Evolutionary conservation across 1,284 basidiomycete genomes (phyloP), one percentile per base, ranked within the genome.

Genomic region (Apiotrichum sp.): DNA sequence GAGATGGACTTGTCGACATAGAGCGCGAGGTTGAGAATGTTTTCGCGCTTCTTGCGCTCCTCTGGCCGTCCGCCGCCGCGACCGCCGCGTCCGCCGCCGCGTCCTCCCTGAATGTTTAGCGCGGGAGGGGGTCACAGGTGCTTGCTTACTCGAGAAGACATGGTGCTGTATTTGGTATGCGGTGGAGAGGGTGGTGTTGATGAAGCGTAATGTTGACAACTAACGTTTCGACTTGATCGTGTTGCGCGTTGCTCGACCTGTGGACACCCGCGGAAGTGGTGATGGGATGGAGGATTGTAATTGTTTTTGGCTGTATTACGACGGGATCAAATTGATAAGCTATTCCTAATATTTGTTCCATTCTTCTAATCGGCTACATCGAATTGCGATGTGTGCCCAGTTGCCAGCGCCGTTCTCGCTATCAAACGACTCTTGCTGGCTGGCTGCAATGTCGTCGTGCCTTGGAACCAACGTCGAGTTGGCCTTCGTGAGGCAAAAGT

Each of bases 11-110:
- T 86, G 76, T 97, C 90, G 50, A 88, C 86, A 69, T 96, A 98
- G 74, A 95, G 93, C 56, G 88, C 85, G 42, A 98, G 84, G 77
- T 98, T 93, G 34, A 98, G 84, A 75, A 98, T 98, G 35, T 90
- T 89, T 77, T 98, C 95, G 50, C 90, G 84, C 75, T 90, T 92
- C 50, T 91, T 90, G 74, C 91, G 91, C 64, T 93, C 90, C 14
- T 65, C 66, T 46, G 59, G 38, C 13, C 59, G 58, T 4, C 54
- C 52, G n/a, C 63, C 68, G 29, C 59, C 60, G 9, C 65, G 69
- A 36, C 68, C 72, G 38, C 64, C 66, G 29, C 70, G 61, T 32
- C 62, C 65, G 33, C 70, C 67, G 13, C 63, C 59, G 52, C 59
- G 55, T 41, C 62, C 58, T 36, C 39, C 35, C 7, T 14, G 47